Conservation (phyloP, 768 basidiomycete species). For the Pulveroboletus frians region DNA sequence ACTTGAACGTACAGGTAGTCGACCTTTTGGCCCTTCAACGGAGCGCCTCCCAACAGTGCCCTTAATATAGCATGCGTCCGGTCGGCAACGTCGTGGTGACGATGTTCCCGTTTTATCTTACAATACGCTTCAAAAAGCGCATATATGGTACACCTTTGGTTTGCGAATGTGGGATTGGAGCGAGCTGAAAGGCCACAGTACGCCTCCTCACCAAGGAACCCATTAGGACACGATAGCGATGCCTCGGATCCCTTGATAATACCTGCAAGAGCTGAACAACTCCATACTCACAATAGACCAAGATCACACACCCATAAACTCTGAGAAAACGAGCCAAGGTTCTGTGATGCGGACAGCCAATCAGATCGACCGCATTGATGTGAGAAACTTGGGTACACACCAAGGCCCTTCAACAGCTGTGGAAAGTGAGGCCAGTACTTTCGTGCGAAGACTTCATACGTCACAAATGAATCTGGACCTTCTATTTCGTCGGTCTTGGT, state of each 20-base stretch:
- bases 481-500: slow-evolving; percentile 11
- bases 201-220: slow-evolving; percentile 38
- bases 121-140: slow-evolving; percentile 49
- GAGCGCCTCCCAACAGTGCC: slow-evolving; percentile 24
- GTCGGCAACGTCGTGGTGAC: slow-evolving; percentile 56
- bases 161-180: slow-evolving; percentile 50
- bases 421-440: slow-evolving; percentile 60
- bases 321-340: slow-evolving; percentile 56
- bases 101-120: slow-evolving; percentile 37
- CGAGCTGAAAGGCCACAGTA: slow-evolving; percentile 51
- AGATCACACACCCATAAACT: slow-evolving; percentile 51
- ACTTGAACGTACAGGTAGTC: slow-evolving; percentile 47
- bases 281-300: neutral
- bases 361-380: neutral
- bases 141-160: slow-evolving; percentile 45
- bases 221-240: slow-evolving; percentile 31
- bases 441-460: slow-evolving; percentile 43
- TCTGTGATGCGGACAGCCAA: slow-evolving; percentile 34
- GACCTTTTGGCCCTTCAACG: slow-evolving; percentile 39
- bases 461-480: slow-evolving; percentile 29
- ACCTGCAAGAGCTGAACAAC: slow-evolving; percentile 28
- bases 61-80: slow-evolving; percentile 52
- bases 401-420: slow-evolving; percentile 46
- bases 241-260: slow-evolving; percentile 67
- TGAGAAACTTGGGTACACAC: slow-evolving; percentile 29